Evolutionary conservation across 2,329 filamentous ascomycete genomes (phyloP), one percentile per base, ranked within the genome.

Genomic region (Dactylellina cionopaga): DNA sequence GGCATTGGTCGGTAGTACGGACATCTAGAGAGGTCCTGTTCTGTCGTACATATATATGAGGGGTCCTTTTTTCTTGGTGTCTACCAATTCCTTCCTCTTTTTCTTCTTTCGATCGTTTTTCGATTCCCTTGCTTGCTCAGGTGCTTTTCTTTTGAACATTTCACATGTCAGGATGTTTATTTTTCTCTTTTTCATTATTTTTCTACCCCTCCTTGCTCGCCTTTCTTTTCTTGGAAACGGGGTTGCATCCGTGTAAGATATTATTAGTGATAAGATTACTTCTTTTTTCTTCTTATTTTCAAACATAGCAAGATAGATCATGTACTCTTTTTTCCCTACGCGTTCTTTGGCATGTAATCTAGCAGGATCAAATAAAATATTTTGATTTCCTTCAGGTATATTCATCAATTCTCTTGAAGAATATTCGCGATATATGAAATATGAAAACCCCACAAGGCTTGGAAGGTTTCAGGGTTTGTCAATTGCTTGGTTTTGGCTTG

Each of bases 241-340:
- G 51, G n/a, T n/a, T 55, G 64, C 64, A 51, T 37, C 17, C 19
- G 39, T 70, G 65, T 70, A 70, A 37, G 65, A 70, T 70, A 70
- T 56, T n/a, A 46, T 43, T 56, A 70, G 65, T 70, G 65, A 63
- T 70, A 62, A 47, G 37, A 33, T 33, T 33, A 33, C n/a, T 39
- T n/a, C 15, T 22, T 10, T 19, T 43, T 55, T 19, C 6, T 13
- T n/a, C n/a, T n/a, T n/a, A n/a, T n/a, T n/a, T n/a, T n/a, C n/a
- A n/a, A n/a, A n/a, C n/a, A n/a, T n/a, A n/a, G n/a, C n/a, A n/a
- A n/a, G n/a, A n/a, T n/a, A n/a, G n/a, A n/a, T n/a, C n/a, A n/a
- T n/a, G n/a, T n/a, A n/a, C n/a, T n/a, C n/a, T n/a, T n/a, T n/a
- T n/a, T n/a, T n/a, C n/a, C n/a, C n/a, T n/a, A n/a, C n/a, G n/a